Evolutionary conservation across 2,329 filamentous ascomycete species (phyloP).

Genomic region (Ophiostoma sp.): DNA sequence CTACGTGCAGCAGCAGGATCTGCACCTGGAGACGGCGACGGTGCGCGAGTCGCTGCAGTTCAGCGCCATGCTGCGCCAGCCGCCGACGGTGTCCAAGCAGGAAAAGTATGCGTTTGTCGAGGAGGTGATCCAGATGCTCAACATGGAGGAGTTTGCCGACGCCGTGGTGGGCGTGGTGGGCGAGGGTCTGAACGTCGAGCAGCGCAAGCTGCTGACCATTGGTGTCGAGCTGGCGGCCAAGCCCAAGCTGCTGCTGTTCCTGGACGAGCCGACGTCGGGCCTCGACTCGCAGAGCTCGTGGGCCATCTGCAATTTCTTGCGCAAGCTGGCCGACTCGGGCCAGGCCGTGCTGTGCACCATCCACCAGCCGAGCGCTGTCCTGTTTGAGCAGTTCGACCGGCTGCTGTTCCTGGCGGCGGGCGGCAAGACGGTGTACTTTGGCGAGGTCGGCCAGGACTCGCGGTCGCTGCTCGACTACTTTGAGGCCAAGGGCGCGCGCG

Average conservation of each 20-base stretch:
- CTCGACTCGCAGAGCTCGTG: constrained; percentile 75
- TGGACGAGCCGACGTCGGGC: constrained; percentile 63
- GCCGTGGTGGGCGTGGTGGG: constrained; percentile 86
- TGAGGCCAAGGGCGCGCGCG: constrained; percentile 61
- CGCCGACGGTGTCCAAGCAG: constrained; percentile 53
- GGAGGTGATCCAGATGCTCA: constrained; percentile 77
- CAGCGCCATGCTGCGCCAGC: constrained; percentile 68
- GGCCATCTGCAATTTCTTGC: constrained; percentile 63
- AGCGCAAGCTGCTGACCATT: constrained; percentile 71
- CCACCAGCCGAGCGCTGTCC: constrained; percentile 91
- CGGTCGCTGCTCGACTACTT: constrained; percentile 55
- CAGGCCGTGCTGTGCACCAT: constrained; percentile 96
- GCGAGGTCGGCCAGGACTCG: constrained; percentile 63
- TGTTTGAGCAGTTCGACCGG: constrained; percentile 81
- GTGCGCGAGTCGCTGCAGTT: constrained; percentile 73
- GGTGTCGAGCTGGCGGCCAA: constrained; percentile 95
- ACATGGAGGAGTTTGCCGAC: constrained; percentile 86
- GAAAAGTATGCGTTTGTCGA: constrained; percentile 74
- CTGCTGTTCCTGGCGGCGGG: constrained; percentile 72
- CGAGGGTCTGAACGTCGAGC: constrained; percentile 71
- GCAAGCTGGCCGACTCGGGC: constrained; percentile 59
- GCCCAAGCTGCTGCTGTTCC: constrained; percentile 59
- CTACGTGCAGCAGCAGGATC: constrained; percentile 77
- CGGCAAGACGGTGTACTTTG: constrained; percentile 76
- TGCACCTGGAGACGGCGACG: constrained; percentile 67